Percentiles rank a stretch among this genome's conserved stretches.
phyloP scores from a whole-genome alignment of 257 asterid genomes.

The Capsicum pubescens region DNA sequence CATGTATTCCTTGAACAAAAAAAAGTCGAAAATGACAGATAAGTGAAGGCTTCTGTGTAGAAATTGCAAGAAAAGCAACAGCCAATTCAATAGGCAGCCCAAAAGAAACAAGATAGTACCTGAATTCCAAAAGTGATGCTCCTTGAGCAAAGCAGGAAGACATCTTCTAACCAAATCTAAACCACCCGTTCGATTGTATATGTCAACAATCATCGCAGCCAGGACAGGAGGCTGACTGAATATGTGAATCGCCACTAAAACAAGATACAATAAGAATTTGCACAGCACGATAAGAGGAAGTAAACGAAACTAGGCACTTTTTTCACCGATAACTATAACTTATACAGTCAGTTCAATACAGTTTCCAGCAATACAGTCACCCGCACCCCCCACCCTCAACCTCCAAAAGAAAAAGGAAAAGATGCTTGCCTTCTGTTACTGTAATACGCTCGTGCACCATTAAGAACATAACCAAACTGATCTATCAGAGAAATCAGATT shows the following conservation, averaged over 20 bases:
- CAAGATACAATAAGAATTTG: not conserved
- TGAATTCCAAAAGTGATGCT: slow-evolving; percentile 78
- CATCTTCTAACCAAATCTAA: slow-evolving; percentile 50
- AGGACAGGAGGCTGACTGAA: slow-evolving; percentile 92
- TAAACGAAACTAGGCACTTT: not conserved
- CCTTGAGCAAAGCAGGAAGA: slow-evolving; percentile 79
- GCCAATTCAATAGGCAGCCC: not conserved
- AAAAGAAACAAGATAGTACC: slow-evolving; percentile 45
- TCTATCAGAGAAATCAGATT: slow-evolving; percentile 74
- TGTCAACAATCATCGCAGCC: slow-evolving; percentile 77
- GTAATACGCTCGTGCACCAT: slow-evolving; percentile 92
- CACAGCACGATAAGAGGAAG: not conserved
- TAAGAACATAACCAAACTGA: slow-evolving; percentile 74
- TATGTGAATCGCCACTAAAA: not conserved
- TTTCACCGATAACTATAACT: not conserved
- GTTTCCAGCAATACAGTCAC: not conserved
- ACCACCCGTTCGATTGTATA: slow-evolving; percentile 66
- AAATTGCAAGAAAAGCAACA: not conserved
- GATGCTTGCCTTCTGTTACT: slow-evolving; percentile 74
- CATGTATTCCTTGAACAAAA: slow-evolving; percentile 59
- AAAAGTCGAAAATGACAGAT: not conserved
- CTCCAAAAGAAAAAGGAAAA: not conserved
- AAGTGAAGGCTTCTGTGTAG: not conserved
- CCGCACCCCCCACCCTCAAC: too few relatives aligned
- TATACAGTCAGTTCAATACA: not conserved